Evolutionary conservation across 495 filamentous ascomycete species (phyloP), one percentile per base, ranked within the genome.

Genomic region (Talaromyces borbonicus): DNA sequence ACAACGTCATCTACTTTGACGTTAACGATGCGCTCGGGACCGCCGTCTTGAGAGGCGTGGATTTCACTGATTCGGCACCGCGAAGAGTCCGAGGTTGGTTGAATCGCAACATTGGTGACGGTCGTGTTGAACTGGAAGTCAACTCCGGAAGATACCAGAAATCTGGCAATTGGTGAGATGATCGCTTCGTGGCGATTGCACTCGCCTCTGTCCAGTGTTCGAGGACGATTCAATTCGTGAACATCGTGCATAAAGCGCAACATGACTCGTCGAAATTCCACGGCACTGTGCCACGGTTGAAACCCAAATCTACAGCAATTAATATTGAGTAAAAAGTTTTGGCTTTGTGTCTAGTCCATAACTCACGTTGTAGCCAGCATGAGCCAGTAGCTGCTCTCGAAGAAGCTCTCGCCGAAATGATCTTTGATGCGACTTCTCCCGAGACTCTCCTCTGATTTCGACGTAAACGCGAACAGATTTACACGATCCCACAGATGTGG

Each of bases 111-210:
- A 26, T 63, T 50, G 7, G 33, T 55, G 18, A 67, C 54, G 15
- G 45, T 65, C 25, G 60, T 63, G 42, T 61, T 35, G 43, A 61
- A 66, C 8, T 42, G 62, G 46, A 71, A 73, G 35, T 70, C 63
- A n/a, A 72, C 69, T 2, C 65, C 65, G 14, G 55, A 51, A 3
- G 50, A 47, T 15, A 59, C 45, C 2, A 74, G 64, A 46, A 65
- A 70, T 4, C 56, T 48, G 11, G 56, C 55, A 5, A 69, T 59
- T 0, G 70, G 69, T 8, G 56, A 42, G 12, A 63, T 56, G 22
- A 72, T 61, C 0, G 62, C 62, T 16, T 72, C 66, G 48, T 67
- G 59, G 8, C 62, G 58, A 35, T 69, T 67, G 49, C 61, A 65
- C 5, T 52, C 56, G 2, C 61, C 66, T 4, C 52, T 24, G 38